Conservation (phyloP, 257 asterid genomes). For the Solanum acaule region DNA sequence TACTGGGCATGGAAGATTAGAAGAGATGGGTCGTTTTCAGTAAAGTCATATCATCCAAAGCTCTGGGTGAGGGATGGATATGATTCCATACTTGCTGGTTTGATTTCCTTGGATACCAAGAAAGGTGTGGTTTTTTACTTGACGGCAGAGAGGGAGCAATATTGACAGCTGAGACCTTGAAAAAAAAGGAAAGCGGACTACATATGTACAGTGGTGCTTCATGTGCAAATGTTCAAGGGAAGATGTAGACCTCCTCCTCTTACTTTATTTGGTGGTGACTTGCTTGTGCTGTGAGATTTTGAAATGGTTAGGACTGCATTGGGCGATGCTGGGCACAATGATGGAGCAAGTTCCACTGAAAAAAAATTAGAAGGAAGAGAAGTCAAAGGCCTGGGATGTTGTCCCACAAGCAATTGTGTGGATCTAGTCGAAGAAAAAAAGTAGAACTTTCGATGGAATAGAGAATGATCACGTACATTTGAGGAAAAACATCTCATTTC, state of each 20-base stretch:
- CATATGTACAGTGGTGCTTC: neutral
- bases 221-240: neutral
- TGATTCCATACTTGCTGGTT: neutral
- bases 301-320: neutral
- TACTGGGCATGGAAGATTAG: neutral
- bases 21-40: neutral
- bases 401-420: neutral
- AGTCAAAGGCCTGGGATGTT: neutral
- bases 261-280: neutral
- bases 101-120: neutral
- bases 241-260: neutral
- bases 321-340: neutral
- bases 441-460: neutral
- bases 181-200: neutral
- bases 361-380: neutral
- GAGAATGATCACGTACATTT: neutral
- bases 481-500: neutral
- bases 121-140: neutral
- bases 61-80: neutral
- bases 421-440: neutral
- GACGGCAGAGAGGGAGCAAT: neutral
- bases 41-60: neutral
- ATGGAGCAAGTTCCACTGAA: neutral
- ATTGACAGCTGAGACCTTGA: neutral
- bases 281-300: neutral